A percentile compares a stretch with the other conserved stretches of the same genome.
These are phyloP conservation scores for Dacryopinax primogenitus DNA, from an alignment of 768 basidiomycete genomes.

Conservation along the genomic window DNA sequence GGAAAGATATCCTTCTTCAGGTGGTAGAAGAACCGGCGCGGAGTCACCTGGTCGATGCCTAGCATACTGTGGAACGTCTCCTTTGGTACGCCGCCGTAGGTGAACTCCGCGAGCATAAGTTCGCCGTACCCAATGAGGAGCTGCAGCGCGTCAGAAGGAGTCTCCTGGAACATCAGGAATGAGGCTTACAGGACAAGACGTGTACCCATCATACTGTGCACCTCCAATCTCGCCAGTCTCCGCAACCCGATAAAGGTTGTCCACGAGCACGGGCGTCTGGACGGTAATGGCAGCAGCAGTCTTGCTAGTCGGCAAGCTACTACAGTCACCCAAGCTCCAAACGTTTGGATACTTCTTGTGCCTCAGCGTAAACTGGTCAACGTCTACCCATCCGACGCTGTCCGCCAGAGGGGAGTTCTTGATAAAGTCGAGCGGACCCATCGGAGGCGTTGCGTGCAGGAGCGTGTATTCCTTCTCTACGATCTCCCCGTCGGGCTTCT, in stretches of 20 bases:
- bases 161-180: neutral
- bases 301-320: constrained; percentile 86
- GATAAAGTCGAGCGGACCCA: constrained; percentile 75
- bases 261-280: constrained; percentile 79
- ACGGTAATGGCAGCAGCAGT: constrained; percentile 88
- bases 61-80: constrained; percentile 64
- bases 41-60: constrained; percentile 56
- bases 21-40: constrained; percentile 70
- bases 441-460: constrained; percentile 80
- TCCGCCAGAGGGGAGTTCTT: constrained; percentile 69
- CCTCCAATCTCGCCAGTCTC: constrained; percentile 54
- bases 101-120: constrained; percentile 80
- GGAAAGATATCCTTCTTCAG: constrained; percentile 75
- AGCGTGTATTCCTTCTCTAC: constrained; percentile 66
- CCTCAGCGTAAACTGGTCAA: constrained; percentile 66
- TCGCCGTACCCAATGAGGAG: constrained; percentile 27
- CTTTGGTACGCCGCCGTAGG: constrained; percentile 76
- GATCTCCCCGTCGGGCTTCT: constrained; percentile 54
- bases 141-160: constrained; percentile 13
- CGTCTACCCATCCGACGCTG: constrained; percentile 76
- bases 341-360: constrained; percentile 77
- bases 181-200: constrained; percentile 64
- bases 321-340: constrained; percentile 86
- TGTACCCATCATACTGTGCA: constrained; percentile 78
- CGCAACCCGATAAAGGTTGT: constrained; percentile 70